Percentiles rank a stretch among this genome's conserved stretches.
These are phyloP conservation scores for Eucalyptus marginata DNA, from an alignment of 345 rosid species.

Conservation along the genomic window DNA sequence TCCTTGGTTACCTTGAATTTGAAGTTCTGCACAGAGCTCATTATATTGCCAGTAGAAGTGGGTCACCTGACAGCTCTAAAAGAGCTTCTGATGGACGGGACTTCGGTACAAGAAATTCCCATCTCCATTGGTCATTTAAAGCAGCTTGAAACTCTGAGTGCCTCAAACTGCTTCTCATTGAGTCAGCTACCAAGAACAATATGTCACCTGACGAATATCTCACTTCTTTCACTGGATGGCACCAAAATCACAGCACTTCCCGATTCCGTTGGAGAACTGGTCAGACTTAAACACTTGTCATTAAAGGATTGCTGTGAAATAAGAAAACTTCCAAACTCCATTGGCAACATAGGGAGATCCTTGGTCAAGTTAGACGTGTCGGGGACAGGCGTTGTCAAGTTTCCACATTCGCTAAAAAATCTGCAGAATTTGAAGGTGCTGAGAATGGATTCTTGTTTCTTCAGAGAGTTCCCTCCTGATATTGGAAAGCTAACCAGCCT, in stretches of 20 bases:
- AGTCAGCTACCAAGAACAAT: accelerated
- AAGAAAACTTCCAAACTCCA: neutral
- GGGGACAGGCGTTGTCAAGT: accelerated
- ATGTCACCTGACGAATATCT: accelerated
- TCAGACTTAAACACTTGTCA: neutral
- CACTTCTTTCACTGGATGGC: neutral
- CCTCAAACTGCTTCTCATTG: neutral
- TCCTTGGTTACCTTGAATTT: accelerated
- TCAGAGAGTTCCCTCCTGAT: too few species aligned
- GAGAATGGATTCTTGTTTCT: too few species aligned
- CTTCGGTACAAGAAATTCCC: too few species aligned
- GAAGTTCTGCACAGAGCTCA: too few species aligned
- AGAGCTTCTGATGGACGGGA: accelerated
- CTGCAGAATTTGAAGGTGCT: too few species aligned
- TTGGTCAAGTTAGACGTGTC: neutral
- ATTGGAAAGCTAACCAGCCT: too few species aligned
- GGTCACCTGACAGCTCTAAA: accelerated
- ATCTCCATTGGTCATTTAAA: neutral
- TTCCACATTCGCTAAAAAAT: accelerated
- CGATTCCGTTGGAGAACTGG: neutral
- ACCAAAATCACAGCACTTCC: neutral
- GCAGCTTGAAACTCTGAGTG: neutral
- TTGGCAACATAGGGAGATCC: neutral
- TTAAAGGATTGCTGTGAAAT: neutral
- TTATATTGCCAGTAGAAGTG: too few species aligned